A percentile compares a stretch with the other conserved stretches of the same genome.
Conservation (phyloP, 352 stramenopile species). For the Phytophthora hibernalis region DNA sequence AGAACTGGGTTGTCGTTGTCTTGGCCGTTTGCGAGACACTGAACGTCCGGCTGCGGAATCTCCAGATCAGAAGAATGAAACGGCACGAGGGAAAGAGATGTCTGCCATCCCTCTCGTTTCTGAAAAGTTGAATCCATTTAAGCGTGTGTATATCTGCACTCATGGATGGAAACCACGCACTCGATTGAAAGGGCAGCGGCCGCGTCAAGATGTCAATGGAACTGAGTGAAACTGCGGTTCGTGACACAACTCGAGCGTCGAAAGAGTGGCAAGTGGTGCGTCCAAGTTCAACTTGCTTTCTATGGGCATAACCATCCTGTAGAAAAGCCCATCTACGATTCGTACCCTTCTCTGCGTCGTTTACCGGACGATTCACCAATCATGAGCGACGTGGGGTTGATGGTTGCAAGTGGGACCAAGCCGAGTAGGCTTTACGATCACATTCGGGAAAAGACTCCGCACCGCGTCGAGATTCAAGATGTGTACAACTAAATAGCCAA, state of each 20-base stretch:
- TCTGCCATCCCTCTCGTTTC: conserved; percentile 1
- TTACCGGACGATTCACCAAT: neutral
- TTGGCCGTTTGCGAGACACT: neutral
- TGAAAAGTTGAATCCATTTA: conserved; percentile 5
- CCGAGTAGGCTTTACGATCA: conserved; percentile 11
- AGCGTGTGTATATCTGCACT: conserved; percentile 23
- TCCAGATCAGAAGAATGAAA: conserved; percentile 7
- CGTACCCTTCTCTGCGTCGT: neutral
- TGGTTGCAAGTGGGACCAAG: conserved; percentile 11
- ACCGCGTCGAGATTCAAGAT: conserved; percentile 5
- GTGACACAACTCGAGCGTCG: neutral
- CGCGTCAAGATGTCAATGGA: neutral
- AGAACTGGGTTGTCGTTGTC: neutral
- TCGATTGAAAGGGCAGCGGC: neutral
- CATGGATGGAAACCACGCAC: conserved; percentile 5
- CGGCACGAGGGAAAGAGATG: neutral
- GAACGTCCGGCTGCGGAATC: conserved; percentile 1
- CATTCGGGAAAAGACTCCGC: neutral
- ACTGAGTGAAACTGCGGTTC: neutral
- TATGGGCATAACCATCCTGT: conserved; percentile 5
- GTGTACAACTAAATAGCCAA: conserved; percentile 6
- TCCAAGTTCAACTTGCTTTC: conserved; percentile 1
- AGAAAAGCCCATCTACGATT: neutral
- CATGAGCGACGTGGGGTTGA: conserved; percentile 9
- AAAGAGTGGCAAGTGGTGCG: neutral